A percentile compares a stretch with the other conserved stretches of the same genome.
phyloP scores from a whole-genome alignment of 23 red algal genomes.

The Gracilaria caudata region DNA sequence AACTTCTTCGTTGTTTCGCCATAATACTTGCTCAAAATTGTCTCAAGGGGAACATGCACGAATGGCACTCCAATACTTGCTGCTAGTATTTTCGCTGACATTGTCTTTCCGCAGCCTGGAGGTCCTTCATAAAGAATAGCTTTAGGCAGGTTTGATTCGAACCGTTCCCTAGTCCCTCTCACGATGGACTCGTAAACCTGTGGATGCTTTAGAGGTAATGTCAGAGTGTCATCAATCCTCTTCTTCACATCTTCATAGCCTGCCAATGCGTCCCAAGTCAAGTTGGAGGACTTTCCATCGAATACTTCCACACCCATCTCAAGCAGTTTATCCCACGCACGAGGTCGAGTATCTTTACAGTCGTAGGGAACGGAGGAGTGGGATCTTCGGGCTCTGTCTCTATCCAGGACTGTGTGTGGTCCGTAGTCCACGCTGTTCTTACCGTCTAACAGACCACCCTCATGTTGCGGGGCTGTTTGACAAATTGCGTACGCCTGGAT shows the following conservation, averaged over 20 bases:
- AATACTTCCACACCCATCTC: slow-evolving; percentile 70
- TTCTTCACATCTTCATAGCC: slow-evolving; percentile 93
- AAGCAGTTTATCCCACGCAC: slow-evolving; percentile 55
- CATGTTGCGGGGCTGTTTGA: slow-evolving; percentile 12
- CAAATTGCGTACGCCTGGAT: slow-evolving; percentile 41
- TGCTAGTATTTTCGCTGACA: slow-evolving; percentile 80
- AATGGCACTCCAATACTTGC: slow-evolving; percentile 85
- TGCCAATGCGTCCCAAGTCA: slow-evolving; percentile 86
- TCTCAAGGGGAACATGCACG: slow-evolving; percentile 86
- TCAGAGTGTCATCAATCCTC: slow-evolving; percentile 77
- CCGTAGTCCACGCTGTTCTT: slow-evolving; percentile 56
- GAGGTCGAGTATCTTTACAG: not conserved
- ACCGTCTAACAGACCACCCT: slow-evolving; percentile 44
- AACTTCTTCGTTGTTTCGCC: slow-evolving; percentile 88
- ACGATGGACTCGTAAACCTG: slow-evolving; percentile 95
- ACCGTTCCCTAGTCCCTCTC: slow-evolving; percentile 69
- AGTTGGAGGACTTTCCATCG: slow-evolving; percentile 19
- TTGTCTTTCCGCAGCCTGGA: slow-evolving; percentile 93
- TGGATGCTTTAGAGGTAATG: slow-evolving; percentile 74
- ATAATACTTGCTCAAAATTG: slow-evolving; percentile 85
- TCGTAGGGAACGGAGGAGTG: not conserved
- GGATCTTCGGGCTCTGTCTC: not conserved
- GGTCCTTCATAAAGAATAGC: slow-evolving; percentile 91
- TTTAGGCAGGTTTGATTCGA: slow-evolving; percentile 78
- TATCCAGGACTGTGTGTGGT: slow-evolving; percentile 14